Percentiles rank a stretch among this genome's conserved stretches.
Conservation (phyloP, 2,329 filamentous ascomycete genomes). For the Fusarium gaditjirri region DNA sequence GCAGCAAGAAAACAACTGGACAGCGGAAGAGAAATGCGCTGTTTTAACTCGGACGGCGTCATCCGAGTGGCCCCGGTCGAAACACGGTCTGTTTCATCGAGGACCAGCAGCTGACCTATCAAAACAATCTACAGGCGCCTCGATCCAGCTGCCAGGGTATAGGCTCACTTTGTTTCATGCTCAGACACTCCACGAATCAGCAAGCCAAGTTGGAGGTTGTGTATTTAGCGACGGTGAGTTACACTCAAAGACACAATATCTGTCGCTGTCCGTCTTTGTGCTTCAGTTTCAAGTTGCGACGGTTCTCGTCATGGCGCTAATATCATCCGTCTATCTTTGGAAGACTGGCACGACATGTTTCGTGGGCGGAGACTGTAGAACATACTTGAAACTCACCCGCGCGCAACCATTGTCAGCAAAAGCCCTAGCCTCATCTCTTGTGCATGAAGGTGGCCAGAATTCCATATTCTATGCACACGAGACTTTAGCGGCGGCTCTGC, state of each 20-base stretch:
- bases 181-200: slow-evolving; percentile 40
- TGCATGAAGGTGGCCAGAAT: slow-evolving; percentile 15
- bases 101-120: slow-evolving; percentile 40
- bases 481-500: slow-evolving; percentile 34
- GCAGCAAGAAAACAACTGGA: not conserved
- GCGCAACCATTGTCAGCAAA: slow-evolving; percentile 10
- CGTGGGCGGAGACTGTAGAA: slow-evolving; percentile 7
- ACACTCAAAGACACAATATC: slow-evolving; percentile 6
- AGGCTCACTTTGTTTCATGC: slow-evolving; percentile 44
- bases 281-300: slow-evolving; percentile 19
- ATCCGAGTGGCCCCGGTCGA: slow-evolving; percentile 41
- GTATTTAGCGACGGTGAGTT: slow-evolving; percentile 2
- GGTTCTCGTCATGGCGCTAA: not conserved
- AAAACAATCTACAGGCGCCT: slow-evolving; percentile 38
- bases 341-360: slow-evolving; percentile 7
- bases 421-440: slow-evolving; percentile 32
- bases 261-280: slow-evolving; percentile 20
- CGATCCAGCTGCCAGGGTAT: slow-evolving; percentile 39
- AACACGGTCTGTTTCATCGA: slow-evolving; percentile 46
- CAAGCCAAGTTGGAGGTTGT: slow-evolving; percentile 2
- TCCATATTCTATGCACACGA: slow-evolving; percentile 11
- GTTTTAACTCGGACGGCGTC: slow-evolving; percentile 34
- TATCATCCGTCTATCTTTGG: slow-evolving; percentile 2
- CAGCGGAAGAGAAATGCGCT: slow-evolving; percentile 5
- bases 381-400: slow-evolving; percentile 14